These are phyloP conservation scores for Camellia granthamiana DNA, from an alignment of 148 eudicot species.

Conservation along the genomic window DNA sequence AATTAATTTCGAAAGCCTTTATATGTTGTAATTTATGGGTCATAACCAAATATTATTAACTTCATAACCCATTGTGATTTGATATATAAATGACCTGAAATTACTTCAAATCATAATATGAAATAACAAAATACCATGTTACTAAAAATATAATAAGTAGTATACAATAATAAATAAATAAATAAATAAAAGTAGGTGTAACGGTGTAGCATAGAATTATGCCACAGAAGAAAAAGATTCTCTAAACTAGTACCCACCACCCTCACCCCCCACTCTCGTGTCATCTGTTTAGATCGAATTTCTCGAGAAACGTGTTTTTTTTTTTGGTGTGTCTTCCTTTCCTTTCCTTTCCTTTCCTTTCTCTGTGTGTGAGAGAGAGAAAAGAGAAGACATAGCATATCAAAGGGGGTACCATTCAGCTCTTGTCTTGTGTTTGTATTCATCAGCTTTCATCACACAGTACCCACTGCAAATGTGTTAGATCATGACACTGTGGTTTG, in stretches of 20 bases:
- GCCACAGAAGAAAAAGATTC: not conserved
- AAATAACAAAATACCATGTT: too few species aligned
- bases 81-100: too few species aligned
- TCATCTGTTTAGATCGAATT: constrained; percentile 5
- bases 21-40: too few species aligned
- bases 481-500: not conserved
- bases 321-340: not conserved
- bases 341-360: too few species aligned
- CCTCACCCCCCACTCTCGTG: not conserved
- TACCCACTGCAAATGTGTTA: not conserved
- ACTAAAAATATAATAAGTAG: too few species aligned
- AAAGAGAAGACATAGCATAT: not conserved
- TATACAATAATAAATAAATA: too few species aligned
- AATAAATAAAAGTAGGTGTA: too few species aligned
- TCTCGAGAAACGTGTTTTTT: constrained; percentile 19
- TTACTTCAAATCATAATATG: too few species aligned
- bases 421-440: constrained; percentile 18
- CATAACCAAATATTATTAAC: too few species aligned
- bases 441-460: not conserved
- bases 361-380: not conserved
- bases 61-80: too few species aligned
- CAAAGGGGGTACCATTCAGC: constrained; percentile 15
- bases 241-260: not conserved
- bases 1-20: too few species aligned
- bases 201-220: too few species aligned